Base-by-base conservation (phyloP, 371 early-diverging fungal genomes). In the Haplosporangium sp. region DNA sequence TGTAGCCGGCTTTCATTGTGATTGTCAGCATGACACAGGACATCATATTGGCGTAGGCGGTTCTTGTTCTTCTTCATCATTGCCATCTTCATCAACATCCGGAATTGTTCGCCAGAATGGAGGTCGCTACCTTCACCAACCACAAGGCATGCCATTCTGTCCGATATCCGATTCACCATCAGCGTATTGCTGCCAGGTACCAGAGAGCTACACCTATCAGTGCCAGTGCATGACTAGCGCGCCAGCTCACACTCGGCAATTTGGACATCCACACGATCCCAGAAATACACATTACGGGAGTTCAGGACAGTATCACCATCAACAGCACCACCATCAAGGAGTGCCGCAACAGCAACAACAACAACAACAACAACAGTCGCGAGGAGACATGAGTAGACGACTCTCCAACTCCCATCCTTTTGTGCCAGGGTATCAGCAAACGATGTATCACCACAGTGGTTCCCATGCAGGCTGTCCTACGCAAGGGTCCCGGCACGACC, bases 281-380 rank as follows among this genome's bases (percentile, higher is more conserved):
- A 29, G 29, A 29, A 29, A 29, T 29, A 29, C 29, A 29, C 46
- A 58, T 3, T 40, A 6, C 21, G 38, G 38, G 37, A 14, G 40
- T 16, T n/a, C 42, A 38, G 23, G 9, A 56, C 55, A 55, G 42
- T 42, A 45, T 16, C 50, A 46, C 5, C 57, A 45, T 6, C 50
- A 46, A 5, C 52, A 51, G 23, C 62, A 48, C 1, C 52, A 50
- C 6, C 51, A 61, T 9, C 61, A 38, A 29, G 29, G 29, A 29
- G 29, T 29, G 38, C 55, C 20, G 5, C 47, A 51, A 29, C 62
- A 57, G 6, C 62, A 57, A 7, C 64, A 65, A 12, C 73, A 72
- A 11, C 57, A 73, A 21, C 65, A 59, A 36, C 55, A 61, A 2
- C 59, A 42, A 13, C 59, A 45, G 45, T 29, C 5, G 7, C 53